phyloP scores from a whole-genome alignment of 129 eudicot species.

The Lonicera japonica region DNA sequence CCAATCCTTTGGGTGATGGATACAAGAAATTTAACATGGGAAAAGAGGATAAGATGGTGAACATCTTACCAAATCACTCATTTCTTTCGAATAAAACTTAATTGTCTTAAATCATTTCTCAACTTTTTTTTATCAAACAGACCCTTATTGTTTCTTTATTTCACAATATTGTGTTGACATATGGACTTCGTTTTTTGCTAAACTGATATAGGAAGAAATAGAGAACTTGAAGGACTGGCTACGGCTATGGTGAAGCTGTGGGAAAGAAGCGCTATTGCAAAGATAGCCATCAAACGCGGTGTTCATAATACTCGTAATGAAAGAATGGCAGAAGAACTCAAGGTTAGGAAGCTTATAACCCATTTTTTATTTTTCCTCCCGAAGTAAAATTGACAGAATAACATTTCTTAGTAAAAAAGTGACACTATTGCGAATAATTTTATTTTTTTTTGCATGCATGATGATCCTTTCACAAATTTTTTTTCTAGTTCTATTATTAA shows the following conservation, averaged over 20 bases:
- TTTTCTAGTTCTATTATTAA: no score
- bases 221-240: conserved; percentile 91
- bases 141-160: not conserved
- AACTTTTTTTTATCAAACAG: no score
- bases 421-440: not conserved
- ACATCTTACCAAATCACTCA: no score
- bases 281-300: conserved; percentile 93
- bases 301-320: conserved; percentile 75
- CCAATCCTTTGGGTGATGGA: no score
- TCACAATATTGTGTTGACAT: not conserved
- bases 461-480: no score
- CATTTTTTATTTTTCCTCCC: conserved; percentile 1
- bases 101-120: no score
- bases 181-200: conserved; percentile 1
- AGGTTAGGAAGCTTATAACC: conserved; percentile 32
- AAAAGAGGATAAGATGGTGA: no score
- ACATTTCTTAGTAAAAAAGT: not conserved
- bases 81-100: no score
- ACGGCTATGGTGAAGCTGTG: conserved; percentile 84
- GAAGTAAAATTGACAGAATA: conserved; percentile 9
- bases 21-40: no score
- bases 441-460: no score
- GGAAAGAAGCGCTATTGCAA: conserved; percentile 80
- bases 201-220: conserved; percentile 61
- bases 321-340: conserved; percentile 95